Base-by-base conservation (phyloP, 2,329 filamentous ascomycete species). In the Chalaropsis thielavioides region DNA sequence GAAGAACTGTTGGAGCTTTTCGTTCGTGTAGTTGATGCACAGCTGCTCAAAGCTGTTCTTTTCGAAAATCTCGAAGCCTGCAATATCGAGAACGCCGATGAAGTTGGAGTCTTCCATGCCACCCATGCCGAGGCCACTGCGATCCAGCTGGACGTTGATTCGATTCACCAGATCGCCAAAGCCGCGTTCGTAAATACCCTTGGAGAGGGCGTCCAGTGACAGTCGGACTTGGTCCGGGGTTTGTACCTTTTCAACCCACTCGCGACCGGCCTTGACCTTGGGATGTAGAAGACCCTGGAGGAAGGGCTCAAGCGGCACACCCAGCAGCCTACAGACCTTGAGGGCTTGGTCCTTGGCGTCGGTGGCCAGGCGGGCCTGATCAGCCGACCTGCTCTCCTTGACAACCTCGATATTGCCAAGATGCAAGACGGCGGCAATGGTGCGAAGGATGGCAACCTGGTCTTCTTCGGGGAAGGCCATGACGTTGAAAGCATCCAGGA, bases 1-100 rank as follows among this genome's bases (percentile, higher is more conserved):
- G 82, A 99, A 99, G 75, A 99, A 99, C 70, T 99, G 94, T 72
- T 99, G 94, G 6, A 99, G 83, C 75, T 96, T 99, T 75, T 99
- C 94, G 76, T 99, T 99, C 68, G 95, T 97, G 76, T 99, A 99
- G 76, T 99, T 99, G 81, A 99, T 99, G 78, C 94, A 99, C 5
- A 99, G 82, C 75, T 99, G 94, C 74, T 99, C 94, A 72, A 99
- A 99, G 78, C 92, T 96, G 78, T 99, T 99, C 71, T 90, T 84
- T 70, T 99, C 92, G 71, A 99, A 99, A 67, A 99, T 99, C 73
- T 99, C 94, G 75, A 99, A 99, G 67, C 94, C 94, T 69, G 95
- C 95, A 75, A 99, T 99, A 83, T 99, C 94, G 51, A 99, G 85
- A 8, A 99, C 94, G 64, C 94, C 94, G 69, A 99, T 99, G 75